Evolutionary conservation across 345 rosid species (phyloP), one percentile per base, ranked within the genome.

Genomic region (Acer yangbiense): DNA sequence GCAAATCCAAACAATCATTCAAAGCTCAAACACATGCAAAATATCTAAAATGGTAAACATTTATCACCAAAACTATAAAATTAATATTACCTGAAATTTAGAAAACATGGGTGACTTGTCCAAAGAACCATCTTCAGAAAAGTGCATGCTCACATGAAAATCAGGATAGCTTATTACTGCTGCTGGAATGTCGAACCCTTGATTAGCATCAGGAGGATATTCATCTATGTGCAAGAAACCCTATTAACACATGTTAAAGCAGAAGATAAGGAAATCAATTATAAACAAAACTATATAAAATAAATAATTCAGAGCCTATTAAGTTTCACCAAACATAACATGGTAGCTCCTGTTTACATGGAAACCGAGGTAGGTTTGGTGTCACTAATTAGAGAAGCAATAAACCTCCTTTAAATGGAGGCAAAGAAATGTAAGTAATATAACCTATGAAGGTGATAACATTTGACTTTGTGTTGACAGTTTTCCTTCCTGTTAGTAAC

Each of bases 201-300:
- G 98, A 83, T 94, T 94, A 79, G 98, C 99, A 90, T 94, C 98
- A 9, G 99, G 98, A 71, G 97, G 97, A 83, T 97, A 97, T 74
- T 94, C 98, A 87, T 93, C 97, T 60, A 94, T 90, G 83, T 91
- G 98, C 68, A 96, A 83, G 83, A 94, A 96, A 16, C 99, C 98
- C 97, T 94, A 82, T 72, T 68, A 55, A 78, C 8, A 71, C 73
- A 82, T 17, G 48, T 74, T 62, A 6, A 50, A 77, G 77, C 50
- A 76, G 79, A 55, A 46, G 60, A 72, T 82, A 65, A 87, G 80
- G 78, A 76, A 66, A 69, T 75, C 50, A 77, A 82, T 7, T 9
- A 48, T 50, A 13, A 61, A 32, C 16, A 58, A 2, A 32, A 70
- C 27, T 20, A 48, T 29, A 25, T 2, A 54, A 76, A 60, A 16